Conservation (phyloP, 2,329 filamentous ascomycete species). For the Colletotrichum aenigma region DNA sequence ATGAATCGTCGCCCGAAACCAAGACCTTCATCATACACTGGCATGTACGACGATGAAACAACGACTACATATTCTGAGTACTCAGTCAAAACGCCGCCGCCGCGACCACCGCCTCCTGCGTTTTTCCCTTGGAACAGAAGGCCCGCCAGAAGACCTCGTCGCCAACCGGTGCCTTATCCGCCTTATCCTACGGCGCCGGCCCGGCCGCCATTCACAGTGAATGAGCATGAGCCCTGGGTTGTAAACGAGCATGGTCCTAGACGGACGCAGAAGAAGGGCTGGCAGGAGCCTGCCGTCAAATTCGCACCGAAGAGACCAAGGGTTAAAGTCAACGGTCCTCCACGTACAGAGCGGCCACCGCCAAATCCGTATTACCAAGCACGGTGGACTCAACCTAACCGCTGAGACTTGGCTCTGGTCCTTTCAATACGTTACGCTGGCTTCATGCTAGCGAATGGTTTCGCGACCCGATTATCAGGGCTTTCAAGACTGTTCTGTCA, state of each 20-base stretch:
- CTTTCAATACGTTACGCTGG: neutral
- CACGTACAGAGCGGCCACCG: neutral
- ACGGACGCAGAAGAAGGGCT: neutral
- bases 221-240: neutral
- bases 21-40: neutral
- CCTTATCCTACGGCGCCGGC: neutral
- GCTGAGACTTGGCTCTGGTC: neutral
- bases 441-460: accelerated
- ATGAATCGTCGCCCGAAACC: neutral
- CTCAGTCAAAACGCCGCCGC: neutral
- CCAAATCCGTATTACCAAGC: neutral
- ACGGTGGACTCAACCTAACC: neutral
- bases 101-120: neutral
- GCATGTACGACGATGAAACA: neutral
- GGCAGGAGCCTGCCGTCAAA: neutral
- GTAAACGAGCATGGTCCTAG: neutral
- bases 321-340: neutral
- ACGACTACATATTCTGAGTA: neutral
- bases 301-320: neutral
- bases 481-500: neutral
- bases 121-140: neutral
- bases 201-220: neutral
- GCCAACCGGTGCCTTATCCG: neutral
- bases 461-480: accelerated
- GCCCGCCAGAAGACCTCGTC: neutral